Percentiles rank a stretch among this genome's conserved stretches.
phyloP scores from a whole-genome alignment of 805 yeast genomes.

The Candida koratica region DNA sequence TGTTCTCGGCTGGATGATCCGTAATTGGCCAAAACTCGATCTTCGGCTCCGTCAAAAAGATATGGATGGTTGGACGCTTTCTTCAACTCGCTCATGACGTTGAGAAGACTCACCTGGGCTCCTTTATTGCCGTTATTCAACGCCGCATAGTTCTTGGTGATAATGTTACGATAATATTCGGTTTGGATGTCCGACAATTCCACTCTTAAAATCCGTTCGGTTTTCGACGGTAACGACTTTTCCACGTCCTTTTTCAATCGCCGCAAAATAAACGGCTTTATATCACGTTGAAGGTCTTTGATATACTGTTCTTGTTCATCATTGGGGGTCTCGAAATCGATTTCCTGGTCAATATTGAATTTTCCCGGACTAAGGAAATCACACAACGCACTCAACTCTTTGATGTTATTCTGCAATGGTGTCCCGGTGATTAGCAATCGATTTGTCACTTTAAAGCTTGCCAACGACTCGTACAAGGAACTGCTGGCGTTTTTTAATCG shows the following conservation, averaged over 20 bases:
- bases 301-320: conserved; percentile 85
- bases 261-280: conserved; percentile 90
- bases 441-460: conserved; percentile 77
- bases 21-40: conserved; percentile 64
- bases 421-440: conserved; percentile 94
- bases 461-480: conserved; percentile 83
- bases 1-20: conserved; percentile 69
- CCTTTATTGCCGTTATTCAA: conserved; percentile 67
- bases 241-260: conserved; percentile 96
- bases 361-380: conserved; percentile 96
- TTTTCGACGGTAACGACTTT: conserved; percentile 90
- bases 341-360: conserved; percentile 85
- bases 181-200: conserved; percentile 95
- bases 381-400: conserved; percentile 91
- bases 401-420: conserved; percentile 92
- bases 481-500: conserved; percentile 91
- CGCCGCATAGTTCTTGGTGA: conserved; percentile 89
- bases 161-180: conserved; percentile 87
- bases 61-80: conserved; percentile 98
- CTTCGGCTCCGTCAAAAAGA: conserved; percentile 89
- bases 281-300: conserved; percentile 73
- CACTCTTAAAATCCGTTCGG: conserved; percentile 91
- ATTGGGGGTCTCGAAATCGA: conserved; percentile 88
- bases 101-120: conserved; percentile 78
- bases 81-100: conserved; percentile 92